Evolutionary conservation across 2,329 filamentous ascomycete species (phyloP).

Genomic region (Aspergillus terreus): DNA sequence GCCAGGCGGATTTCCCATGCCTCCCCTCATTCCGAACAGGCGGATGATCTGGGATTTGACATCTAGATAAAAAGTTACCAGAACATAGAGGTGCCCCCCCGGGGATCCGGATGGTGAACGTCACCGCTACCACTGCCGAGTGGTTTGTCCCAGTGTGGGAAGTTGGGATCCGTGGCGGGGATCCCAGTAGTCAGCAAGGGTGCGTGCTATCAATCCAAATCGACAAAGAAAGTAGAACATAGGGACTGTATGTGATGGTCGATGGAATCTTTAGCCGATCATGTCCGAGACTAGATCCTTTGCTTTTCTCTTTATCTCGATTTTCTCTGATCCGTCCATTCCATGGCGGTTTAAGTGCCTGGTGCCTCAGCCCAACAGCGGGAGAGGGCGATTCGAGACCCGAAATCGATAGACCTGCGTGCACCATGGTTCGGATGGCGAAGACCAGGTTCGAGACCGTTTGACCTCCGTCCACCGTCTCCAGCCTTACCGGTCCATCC

Average conservation of each 20-base stretch:
- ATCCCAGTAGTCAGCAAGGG: not conserved
- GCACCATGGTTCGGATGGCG: not conserved
- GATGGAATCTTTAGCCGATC: constrained; percentile 2
- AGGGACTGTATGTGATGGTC: not conserved
- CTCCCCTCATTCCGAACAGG: not conserved
- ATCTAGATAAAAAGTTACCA: constrained; percentile 7
- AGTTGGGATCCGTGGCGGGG: not conserved
- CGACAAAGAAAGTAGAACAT: not conserved
- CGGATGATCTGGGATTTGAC: not conserved
- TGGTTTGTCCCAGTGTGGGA: not conserved
- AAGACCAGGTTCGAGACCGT: constrained; percentile 4
- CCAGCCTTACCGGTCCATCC: constrained; percentile 2
- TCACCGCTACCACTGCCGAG: constrained; percentile 9
- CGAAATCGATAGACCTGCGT: not conserved
- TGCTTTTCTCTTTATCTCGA: not conserved
- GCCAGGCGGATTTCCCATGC: not conserved
- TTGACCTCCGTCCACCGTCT: not conserved
- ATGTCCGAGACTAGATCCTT: not conserved
- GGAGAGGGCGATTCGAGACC: not conserved
- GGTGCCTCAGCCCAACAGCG: not conserved
- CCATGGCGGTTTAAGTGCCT: constrained; percentile 2
- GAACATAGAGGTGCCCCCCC: constrained; percentile 6
- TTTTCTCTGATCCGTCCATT: not conserved
- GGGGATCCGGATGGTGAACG: constrained; percentile 16
- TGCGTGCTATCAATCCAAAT: not conserved